Evolutionary conservation across 148 eudicot genomes (phyloP).

Genomic region (Vaccinium vitisidaea): DNA sequence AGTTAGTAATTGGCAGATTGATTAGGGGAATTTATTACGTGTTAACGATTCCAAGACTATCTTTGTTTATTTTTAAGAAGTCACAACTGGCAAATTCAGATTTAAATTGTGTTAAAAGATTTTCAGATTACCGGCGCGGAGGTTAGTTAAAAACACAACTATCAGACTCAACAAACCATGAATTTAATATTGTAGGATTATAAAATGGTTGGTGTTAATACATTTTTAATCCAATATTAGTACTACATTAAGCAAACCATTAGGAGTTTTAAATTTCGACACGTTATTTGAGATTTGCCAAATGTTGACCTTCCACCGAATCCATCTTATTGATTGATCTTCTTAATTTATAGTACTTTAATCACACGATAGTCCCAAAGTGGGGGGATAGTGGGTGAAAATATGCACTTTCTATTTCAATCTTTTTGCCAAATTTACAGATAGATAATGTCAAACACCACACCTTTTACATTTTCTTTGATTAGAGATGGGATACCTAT

Average conservation of each 20-base stretch:
- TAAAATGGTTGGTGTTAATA: neutral
- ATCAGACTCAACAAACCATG: neutral
- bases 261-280: neutral
- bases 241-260: neutral
- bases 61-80: neutral
- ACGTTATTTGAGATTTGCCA: neutral
- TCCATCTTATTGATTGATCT: neutral
- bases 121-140: neutral
- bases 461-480: neutral
- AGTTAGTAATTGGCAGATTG: neutral
- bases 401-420: neutral
- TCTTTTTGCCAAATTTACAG: neutral
- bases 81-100: neutral
- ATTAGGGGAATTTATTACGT: neutral
- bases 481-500: neutral
- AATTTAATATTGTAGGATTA: neutral
- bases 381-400: neutral
- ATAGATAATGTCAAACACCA: neutral
- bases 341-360: neutral
- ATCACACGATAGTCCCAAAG: neutral
- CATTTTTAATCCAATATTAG: neutral
- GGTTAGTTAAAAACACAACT: neutral
- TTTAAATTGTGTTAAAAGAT: constrained; percentile 3
- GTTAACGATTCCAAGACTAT: neutral
- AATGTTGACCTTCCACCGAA: neutral